Percentiles rank a stretch among this genome's conserved stretches.
phyloP scores from a whole-genome alignment of 2,329 filamentous ascomycete genomes.

The Ophiostoma tasmaniense region DNA sequence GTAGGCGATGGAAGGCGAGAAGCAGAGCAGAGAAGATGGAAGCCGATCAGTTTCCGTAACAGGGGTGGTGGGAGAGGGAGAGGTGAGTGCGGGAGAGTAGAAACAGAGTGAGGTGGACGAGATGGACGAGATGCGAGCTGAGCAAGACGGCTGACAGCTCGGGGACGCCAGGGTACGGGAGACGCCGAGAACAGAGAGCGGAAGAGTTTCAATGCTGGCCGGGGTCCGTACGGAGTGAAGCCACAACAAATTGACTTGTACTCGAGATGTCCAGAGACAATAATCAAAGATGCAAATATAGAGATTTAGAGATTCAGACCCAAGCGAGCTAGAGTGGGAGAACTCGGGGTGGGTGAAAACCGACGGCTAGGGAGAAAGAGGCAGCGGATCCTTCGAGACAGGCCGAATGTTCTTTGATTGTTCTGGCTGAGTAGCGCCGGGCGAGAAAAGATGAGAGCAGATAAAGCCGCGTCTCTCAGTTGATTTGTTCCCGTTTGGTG shows the following conservation, averaged over 20 bases:
- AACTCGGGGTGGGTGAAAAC: not conserved
- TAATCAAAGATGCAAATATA: too few species aligned
- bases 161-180: conserved; percentile 15
- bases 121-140: not conserved
- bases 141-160: not conserved
- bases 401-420: conserved; percentile 8
- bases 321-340: not conserved
- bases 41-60: not conserved
- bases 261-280: too few species aligned
- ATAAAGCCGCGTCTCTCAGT: not conserved
- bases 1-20: too few species aligned
- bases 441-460: conserved; percentile 9
- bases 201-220: not conserved
- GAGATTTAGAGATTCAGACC: not conserved
- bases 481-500: not conserved
- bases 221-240: not conserved
- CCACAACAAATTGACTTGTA: not conserved
- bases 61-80: not conserved
- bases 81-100: conserved; percentile 9
- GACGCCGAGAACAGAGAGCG: conserved; percentile 19
- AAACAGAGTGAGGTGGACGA: not conserved
- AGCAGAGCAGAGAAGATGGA: not conserved
- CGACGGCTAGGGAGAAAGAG: not conserved
- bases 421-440: conserved; percentile 14
- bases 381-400: not conserved